Conservation (phyloP, 208 protist species). For the Leishmania aethiopica region DNA sequence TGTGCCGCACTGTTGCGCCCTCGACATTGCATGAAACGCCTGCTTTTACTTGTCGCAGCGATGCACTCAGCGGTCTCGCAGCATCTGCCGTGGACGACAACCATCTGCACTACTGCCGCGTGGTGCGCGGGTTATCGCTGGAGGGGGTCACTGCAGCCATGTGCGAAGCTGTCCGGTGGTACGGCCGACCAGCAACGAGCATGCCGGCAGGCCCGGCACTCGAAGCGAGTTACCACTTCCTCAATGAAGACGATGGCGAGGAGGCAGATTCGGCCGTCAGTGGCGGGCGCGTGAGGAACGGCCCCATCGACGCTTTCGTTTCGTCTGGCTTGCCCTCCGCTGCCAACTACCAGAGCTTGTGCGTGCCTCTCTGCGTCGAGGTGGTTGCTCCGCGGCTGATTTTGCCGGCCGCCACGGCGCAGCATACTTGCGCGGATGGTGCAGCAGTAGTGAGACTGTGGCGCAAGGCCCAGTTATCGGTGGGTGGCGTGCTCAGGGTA, state of each 20-base stretch:
- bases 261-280: neutral
- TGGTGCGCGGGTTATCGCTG: conserved; percentile 14
- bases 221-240: neutral
- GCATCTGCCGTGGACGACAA: neutral
- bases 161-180: conserved; percentile 19
- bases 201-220: neutral
- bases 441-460: neutral
- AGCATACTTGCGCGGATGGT: neutral
- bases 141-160: conserved; percentile 5
- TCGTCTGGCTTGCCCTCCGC: neutral
- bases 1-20: neutral
- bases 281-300: neutral
- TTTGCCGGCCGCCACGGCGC: neutral
- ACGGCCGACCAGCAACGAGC: neutral
- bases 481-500: neutral
- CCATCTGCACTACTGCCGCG: neutral
- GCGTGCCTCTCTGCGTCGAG: conserved; percentile 16
- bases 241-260: neutral
- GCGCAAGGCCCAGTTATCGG: neutral
- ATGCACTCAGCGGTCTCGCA: neutral
- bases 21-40: neutral
- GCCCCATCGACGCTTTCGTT: neutral
- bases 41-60: neutral
- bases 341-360: neutral
- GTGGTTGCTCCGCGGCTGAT: conserved; percentile 2